Base-by-base conservation (phyloP, 2,329 filamentous ascomycete species). In the Colletotrichum coccodes region DNA sequence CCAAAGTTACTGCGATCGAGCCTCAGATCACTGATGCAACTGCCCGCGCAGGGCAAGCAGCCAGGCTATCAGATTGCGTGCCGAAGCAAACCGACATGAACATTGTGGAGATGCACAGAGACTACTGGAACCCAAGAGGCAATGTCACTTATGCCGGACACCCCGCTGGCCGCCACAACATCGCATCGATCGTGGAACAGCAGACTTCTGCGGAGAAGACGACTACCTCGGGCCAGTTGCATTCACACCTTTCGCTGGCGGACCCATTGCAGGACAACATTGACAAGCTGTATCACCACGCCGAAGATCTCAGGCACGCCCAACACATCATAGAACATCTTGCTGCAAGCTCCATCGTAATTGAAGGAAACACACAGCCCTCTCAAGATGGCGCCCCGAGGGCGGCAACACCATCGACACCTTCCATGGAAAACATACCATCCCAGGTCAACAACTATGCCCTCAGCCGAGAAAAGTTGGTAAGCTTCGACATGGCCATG, bases 271-370 rank as follows among this genome's bases (percentile, higher is more conserved):
- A 74, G 36, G 64, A 72, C 61, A 74, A 76, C 46, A 76, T 80
- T 50, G 73, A 77, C 57, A 71, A 74, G 46, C 70, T 79, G 2
- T 76, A 78, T 58, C 76, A 76, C 3, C 76, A 81, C 68, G 75
- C 77, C 8, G 71, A 79, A 44, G 76, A 78, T 28, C 74, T 82
- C 6, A 75, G 80, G 58, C 74, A 74, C 53, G 71, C 75, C 21
- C 74, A 76, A 34, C 79, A 81, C 66, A 78, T 79, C 63, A 72
- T 77, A 50, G 76, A 80, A 50, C 78, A 81, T 50, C 71, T 81
- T 14, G 73, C 76, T 16, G 74, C 73, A 42, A 70, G 77, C 56
- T 28, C 68, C 57, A 30, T 26, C 18, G 46, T 26, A 12, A 8
- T 23, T 23, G 16, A 49, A 36, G 32, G 28, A 28, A 28, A 4